Evolutionary conservation across 2,329 filamentous ascomycete genomes (phyloP), one percentile per base, ranked within the genome.

Genomic region (Verticillium tricorpus): DNA sequence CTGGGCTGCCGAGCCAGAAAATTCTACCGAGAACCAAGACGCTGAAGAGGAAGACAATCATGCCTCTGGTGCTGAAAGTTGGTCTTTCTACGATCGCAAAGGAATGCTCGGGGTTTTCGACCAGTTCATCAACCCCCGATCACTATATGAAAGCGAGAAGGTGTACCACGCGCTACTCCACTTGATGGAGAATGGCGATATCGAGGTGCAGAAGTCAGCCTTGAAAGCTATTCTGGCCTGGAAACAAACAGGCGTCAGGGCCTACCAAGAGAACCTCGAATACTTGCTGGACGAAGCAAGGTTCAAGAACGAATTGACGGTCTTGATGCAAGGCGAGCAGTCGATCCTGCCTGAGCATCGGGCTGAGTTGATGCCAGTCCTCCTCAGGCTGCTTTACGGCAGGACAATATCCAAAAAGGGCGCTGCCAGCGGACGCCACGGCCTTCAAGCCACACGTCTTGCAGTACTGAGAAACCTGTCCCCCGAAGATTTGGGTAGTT

Each of bases 301-400:
- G 57, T 97, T 98, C 77, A 92, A 93, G 70, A 95, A 98, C 70
- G 94, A 98, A 72, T 83, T 99, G n/a, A 89, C 92, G 0, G 87
- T 95, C 5, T 90, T 99, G 66, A 84, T 99, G 60, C 89, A 92
- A 70, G 85, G 89, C 17, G 88, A 91, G 19, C 87, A 87, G 62
- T 77, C 88, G 60, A 89, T 97, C 66, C 87, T 89, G 67, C 79
- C 87, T 7, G 85, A 89, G 58, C 92, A 99, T 70, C 86, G 90
- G 9, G 70, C 78, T 3, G 85, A 87, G 56, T 76, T 97, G 39
- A 91, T 98, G 82, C 94, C 95, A 1, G 86, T 99, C 5, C 81
- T 99, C 31, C 83, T 99, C 37, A 86, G 93, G 57, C 77, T 99
- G 37, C 80, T 99, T 2, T 99, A 98, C 73, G 95, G 95, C 50